Conservation (phyloP, 495 filamentous ascomycete species). For the Pseudotulostoma volvatum region DNA sequence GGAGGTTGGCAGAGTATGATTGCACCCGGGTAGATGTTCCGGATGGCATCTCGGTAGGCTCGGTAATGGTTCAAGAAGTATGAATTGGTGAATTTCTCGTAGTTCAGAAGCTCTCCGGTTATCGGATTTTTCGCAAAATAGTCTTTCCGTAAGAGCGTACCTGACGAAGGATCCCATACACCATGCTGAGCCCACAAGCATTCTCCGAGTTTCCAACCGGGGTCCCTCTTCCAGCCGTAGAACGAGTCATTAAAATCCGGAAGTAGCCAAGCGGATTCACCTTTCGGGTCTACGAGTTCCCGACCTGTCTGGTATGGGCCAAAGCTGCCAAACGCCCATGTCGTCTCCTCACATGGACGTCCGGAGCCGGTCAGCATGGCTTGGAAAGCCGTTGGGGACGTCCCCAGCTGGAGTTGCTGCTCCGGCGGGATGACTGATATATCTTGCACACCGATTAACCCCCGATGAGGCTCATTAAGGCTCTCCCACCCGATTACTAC, state of each 20-base stretch:
- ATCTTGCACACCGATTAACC: constrained; percentile 73
- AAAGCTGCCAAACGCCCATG: constrained; percentile 84
- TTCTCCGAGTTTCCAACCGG: constrained; percentile 78
- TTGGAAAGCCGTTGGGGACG: constrained; percentile 89
- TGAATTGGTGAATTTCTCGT: constrained; percentile 70
- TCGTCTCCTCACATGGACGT: constrained; percentile 71
- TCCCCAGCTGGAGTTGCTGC: constrained; percentile 84
- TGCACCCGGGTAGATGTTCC: constrained; percentile 54
- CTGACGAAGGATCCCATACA: constrained; percentile 73
- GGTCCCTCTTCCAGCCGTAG: constrained; percentile 82
- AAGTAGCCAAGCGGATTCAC: constrained; percentile 70
- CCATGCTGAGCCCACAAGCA: constrained; percentile 96
- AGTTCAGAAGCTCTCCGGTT: constrained; percentile 55
- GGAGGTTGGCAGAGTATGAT: constrained; percentile 89
- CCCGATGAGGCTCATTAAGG: constrained; percentile 85
- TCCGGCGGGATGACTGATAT: constrained; percentile 68
- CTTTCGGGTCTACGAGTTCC: constrained; percentile 73
- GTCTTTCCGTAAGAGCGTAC: constrained; percentile 64
- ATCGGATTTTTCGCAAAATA: constrained; percentile 69
- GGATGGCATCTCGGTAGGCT: constrained; percentile 54
- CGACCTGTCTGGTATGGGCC: constrained; percentile 81
- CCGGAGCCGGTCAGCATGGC: constrained; percentile 82
- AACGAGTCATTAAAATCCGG: constrained; percentile 62
- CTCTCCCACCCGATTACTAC: constrained; percentile 92
- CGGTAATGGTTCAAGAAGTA: constrained; percentile 83